Conservation (phyloP, 202 grass and related monocot genomes). For the Zizania palustris region DNA sequence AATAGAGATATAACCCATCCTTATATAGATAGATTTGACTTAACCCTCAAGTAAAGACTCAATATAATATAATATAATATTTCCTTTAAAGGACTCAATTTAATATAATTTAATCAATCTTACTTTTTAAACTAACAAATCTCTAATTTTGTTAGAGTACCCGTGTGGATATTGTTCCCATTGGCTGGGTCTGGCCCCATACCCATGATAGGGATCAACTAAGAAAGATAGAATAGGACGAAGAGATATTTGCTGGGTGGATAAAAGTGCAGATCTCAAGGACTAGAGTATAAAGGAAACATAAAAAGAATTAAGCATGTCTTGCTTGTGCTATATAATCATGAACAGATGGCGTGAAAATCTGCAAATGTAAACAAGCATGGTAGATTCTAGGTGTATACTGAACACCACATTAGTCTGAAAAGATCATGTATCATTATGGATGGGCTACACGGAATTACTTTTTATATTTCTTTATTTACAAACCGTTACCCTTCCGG, state of each 20-base stretch:
- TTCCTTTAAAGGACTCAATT: no score
- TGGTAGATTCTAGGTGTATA: neutral
- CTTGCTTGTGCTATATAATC: conserved; percentile 37
- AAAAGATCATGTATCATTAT: conserved; percentile 5
- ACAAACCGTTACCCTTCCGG: conserved; percentile 8
- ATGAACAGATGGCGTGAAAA: conserved; percentile 4
- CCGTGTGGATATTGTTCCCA: no score
- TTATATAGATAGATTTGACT: no score
- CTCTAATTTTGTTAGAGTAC: no score
- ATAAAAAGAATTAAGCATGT: neutral
- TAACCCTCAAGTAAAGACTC: no score
- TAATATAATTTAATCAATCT: no score
- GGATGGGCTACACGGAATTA: conserved; percentile 23
- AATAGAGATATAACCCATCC: no score
- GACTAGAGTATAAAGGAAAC: conserved; percentile 4
- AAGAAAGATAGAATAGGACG: conserved; percentile 18
- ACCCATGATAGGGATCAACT: neutral
- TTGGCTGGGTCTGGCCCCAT: no score
- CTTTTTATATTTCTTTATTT: conserved; percentile 18
- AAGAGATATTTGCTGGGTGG: conserved; percentile 17
- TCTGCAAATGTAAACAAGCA: neutral
- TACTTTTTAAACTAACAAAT: no score
- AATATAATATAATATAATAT: no score
- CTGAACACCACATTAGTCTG: conserved; percentile 1
- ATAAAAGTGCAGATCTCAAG: conserved; percentile 31